These are phyloP conservation scores for Pichia kluyveri DNA, from an alignment of 805 yeast species.

Conservation along the genomic window DNA sequence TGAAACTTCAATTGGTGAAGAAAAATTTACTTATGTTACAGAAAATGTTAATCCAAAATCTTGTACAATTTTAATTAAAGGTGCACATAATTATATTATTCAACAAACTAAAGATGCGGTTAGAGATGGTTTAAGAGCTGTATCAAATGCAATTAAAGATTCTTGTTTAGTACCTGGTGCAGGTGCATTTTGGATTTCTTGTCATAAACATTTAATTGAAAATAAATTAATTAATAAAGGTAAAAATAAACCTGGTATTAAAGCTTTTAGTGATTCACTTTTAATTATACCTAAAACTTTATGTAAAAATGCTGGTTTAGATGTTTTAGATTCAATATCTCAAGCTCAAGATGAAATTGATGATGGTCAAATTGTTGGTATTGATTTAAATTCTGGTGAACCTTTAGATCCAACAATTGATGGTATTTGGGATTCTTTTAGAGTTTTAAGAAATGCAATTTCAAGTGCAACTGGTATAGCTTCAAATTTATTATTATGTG, in stretches of 20 bases:
- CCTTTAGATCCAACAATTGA: conserved; percentile 91
- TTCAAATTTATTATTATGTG: conserved; percentile 84
- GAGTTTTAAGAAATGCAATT: conserved; percentile 89
- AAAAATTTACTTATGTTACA: conserved; percentile 92
- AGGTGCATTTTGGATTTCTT: conserved; percentile 88
- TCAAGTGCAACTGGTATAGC: conserved; percentile 93
- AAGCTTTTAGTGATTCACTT: conserved; percentile 89
- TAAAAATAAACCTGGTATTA: conserved; percentile 79
- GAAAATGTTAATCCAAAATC: conserved; percentile 84
- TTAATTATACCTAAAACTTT: conserved; percentile 89
- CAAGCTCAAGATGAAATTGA: conserved; percentile 82
- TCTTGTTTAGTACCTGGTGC: conserved; percentile 89
- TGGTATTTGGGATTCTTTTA: conserved; percentile 94
- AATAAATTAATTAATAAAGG: conserved; percentile 59
- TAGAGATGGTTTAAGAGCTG: conserved; percentile 93
- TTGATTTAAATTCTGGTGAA: conserved; percentile 85
- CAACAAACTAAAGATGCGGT: conserved; percentile 95
- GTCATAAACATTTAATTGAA: conserved; percentile 55
- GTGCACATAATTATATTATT: conserved; percentile 82
- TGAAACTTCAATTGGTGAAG: conserved; percentile 93
- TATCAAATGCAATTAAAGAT: conserved; percentile 83
- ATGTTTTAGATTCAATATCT: conserved; percentile 80
- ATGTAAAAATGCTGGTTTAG: conserved; percentile 87
- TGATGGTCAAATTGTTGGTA: conserved; percentile 80
- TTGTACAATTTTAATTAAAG: conserved; percentile 86